Evolutionary conservation across 2,329 filamentous ascomycete genomes (phyloP).

Genomic region (Nemania sp.): DNA sequence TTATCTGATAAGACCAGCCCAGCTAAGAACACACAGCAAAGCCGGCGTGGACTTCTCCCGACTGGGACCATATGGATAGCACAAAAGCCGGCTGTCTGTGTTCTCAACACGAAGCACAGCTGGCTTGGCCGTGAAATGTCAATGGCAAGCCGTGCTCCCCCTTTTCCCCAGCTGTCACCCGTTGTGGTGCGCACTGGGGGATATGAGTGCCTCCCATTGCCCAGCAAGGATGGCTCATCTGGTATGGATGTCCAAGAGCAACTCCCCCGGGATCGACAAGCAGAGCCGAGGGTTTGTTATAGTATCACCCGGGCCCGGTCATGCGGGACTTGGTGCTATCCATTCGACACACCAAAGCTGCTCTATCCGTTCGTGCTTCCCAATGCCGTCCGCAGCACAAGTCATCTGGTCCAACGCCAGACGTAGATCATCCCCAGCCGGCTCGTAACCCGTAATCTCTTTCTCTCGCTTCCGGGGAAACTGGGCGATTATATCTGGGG

Average conservation of each 20-base stretch:
- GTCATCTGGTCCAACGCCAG: slow-evolving; percentile 16
- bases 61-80: not conserved
- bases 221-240: not conserved
- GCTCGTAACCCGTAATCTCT: not conserved
- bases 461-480: slow-evolving; percentile 5
- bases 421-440: slow-evolving; percentile 19
- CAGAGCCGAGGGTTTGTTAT: slow-evolving; percentile 3
- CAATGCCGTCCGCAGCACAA: slow-evolving; percentile 14
- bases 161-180: not conserved
- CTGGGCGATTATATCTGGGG: slow-evolving; percentile 24
- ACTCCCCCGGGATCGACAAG: not conserved
- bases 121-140: not conserved
- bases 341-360: slow-evolving; percentile 29
- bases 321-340: slow-evolving; percentile 24
- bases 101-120: not conserved
- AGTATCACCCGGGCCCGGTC: slow-evolving; percentile 10
- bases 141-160: not conserved
- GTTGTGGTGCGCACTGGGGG: not conserved
- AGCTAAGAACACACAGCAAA: not conserved
- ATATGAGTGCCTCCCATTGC: not conserved
- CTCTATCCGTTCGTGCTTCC: slow-evolving; percentile 25
- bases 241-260: not conserved
- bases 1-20: slow-evolving; percentile 4
- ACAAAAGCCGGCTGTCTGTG: not conserved
- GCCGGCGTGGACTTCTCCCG: not conserved